phyloP scores from a whole-genome alignment of 306 rosid species.

The Prunus mume region DNA sequence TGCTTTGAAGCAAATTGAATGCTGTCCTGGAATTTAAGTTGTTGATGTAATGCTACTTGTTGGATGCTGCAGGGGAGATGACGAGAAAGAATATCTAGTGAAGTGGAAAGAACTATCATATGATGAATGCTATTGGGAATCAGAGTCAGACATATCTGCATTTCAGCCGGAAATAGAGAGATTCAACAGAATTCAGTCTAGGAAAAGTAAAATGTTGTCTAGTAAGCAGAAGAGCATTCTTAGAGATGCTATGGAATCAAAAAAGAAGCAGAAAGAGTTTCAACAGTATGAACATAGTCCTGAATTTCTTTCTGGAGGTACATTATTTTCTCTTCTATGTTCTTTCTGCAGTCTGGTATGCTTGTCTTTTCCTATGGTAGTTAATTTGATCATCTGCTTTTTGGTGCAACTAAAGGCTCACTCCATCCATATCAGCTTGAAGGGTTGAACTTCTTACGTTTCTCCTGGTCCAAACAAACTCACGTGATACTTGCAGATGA shows the following conservation, averaged over 20 bases:
- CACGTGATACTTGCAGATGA: slow-evolving; percentile 99
- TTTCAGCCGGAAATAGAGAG: slow-evolving; percentile 92
- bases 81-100: slow-evolving; percentile 80
- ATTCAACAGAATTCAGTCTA: slow-evolving; percentile 69
- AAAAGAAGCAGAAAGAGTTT: slow-evolving; percentile 81
- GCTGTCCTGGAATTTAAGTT: slow-evolving; percentile 25
- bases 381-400: slow-evolving; percentile 27
- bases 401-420: slow-evolving; percentile 55
- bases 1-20: slow-evolving; percentile 9
- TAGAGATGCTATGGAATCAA: slow-evolving; percentile 57
- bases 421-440: slow-evolving; percentile 99
- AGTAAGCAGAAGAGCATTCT: slow-evolving; percentile 54
- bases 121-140: slow-evolving; percentile 97
- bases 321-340: slow-evolving; percentile 17
- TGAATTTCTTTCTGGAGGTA: slow-evolving; percentile 80
- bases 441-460: slow-evolving; percentile 94
- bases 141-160: slow-evolving; percentile 81
- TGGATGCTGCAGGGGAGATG: slow-evolving; percentile 65
- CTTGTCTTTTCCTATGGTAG: slow-evolving; percentile 8
- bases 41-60: not conserved
- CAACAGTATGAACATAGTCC: slow-evolving; percentile 88
- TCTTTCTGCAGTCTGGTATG: slow-evolving; percentile 20
- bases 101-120: slow-evolving; percentile 97
- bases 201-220: slow-evolving; percentile 50
- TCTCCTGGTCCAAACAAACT: slow-evolving; percentile 98